Evolutionary conservation across 176 grass and related monocot species (phyloP), one percentile per base, ranked within the genome.

Genomic region (Puccinellia tenuiflora): DNA sequence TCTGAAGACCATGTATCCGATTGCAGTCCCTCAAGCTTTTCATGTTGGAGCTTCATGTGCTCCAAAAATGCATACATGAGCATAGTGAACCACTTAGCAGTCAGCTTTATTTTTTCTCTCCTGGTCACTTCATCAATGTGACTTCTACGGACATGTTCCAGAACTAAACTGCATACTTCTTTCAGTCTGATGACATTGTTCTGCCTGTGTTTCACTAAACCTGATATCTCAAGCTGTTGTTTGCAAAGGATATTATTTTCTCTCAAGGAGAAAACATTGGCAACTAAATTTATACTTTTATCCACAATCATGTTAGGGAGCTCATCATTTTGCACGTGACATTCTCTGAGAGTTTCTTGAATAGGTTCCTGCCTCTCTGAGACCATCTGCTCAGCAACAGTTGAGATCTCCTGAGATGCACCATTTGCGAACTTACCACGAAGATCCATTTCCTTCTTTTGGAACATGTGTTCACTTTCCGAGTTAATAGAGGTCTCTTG

Each of bases 31-130:
- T 89, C 84, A 75, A 97, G 82, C 64, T 85, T 94, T 61, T 54
- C 43, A 38, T 60, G 37, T 43, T 97, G 90, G 30, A 76, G 77
- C 45, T 16, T 84, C 84, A 94, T 87, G 83, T 94, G 90, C 22
- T 83, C 85, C 79, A 66, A 69, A 81, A 97, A 89, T 88, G 81
- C 75, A 88, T 10, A 24, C 64, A 79, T 10, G 54, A 85, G 69
- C 78, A 87, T 82, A 68, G 77, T 76, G 81, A 94, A 94, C 80
- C 82, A 80, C 55, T 87, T 29, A 73, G 81, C 51, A n/a, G 68
- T 75, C 69, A 57, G 75, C 65, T 85, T 85, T 69, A 34, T 87
- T 88, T 91, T 89, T 62, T 74, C 46, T 30, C 81, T 84, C 47
- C 47, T 83, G 15, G 85, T 81, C 45, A 79, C 38, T 71, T 60